Percentiles rank a stretch among this genome's conserved stretches.
phyloP scores from a whole-genome alignment of 108 stramenopile genomes.

The Conticribra guillardii region DNA sequence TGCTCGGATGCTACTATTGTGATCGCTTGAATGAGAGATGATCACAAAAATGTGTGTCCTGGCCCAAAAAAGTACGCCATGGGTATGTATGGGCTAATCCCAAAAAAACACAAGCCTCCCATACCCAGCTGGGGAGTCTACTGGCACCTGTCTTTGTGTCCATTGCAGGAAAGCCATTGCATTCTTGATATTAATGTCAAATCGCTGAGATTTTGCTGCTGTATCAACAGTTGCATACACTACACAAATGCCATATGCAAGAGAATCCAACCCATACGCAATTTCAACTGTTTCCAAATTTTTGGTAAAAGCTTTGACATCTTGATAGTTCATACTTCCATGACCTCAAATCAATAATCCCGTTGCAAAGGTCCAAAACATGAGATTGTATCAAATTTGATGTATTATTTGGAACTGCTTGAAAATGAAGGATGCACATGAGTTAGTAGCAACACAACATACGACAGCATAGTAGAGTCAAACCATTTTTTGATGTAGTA shows the following conservation, averaged over 20 bases:
- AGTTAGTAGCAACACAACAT: too few species aligned
- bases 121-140: conserved; percentile 7
- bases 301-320: conserved; percentile 36
- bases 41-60: too few species aligned
- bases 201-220: background rate
- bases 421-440: too few species aligned
- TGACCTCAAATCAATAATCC: conserved; percentile 25
- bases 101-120: too few species aligned
- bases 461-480: too few species aligned
- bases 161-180: conserved; percentile 34
- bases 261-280: conserved; percentile 46
- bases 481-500: too few species aligned
- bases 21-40: too few species aligned
- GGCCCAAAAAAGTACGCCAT: too few species aligned
- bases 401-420: too few species aligned
- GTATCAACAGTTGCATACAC: background rate
- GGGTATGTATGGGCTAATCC: too few species aligned
- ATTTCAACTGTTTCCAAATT: conserved; percentile 51
- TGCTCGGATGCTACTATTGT: too few species aligned
- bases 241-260: conserved; percentile 18
- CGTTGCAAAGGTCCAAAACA: conserved; percentile 32
- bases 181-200: conserved; percentile 7
- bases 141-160: conserved; percentile 31
- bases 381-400: background rate
- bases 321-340: conserved; percentile 35